These are phyloP conservation scores for Debaryomyces subglobosus DNA, from an alignment of 1,139 yeast genomes.

Conservation along the genomic window DNA sequence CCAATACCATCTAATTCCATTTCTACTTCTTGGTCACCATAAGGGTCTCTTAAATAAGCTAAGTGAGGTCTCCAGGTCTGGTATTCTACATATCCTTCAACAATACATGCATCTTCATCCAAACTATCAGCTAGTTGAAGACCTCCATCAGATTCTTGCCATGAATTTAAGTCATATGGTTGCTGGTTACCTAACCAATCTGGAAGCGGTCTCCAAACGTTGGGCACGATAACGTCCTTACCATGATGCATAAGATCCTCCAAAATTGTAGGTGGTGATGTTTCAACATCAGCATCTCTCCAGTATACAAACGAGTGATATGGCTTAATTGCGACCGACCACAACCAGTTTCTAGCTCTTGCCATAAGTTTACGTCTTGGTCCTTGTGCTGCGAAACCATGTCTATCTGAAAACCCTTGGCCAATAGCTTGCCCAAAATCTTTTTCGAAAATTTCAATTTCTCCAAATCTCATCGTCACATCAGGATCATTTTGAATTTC, in stretches of 20 bases:
- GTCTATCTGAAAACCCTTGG: slow-evolving; percentile 55
- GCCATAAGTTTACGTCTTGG: slow-evolving; percentile 58
- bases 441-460: slow-evolving; percentile 57
- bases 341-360: slow-evolving; percentile 56
- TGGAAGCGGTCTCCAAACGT: slow-evolving; percentile 91
- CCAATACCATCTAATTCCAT: slow-evolving; percentile 92
- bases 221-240: slow-evolving; percentile 68
- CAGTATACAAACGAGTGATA: slow-evolving; percentile 57
- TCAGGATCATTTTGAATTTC: slow-evolving; percentile 49
- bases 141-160: slow-evolving; percentile 90
- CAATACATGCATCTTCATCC: slow-evolving; percentile 87
- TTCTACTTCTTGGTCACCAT: slow-evolving; percentile 83
- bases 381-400: slow-evolving; percentile 58
- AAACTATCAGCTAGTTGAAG: slow-evolving; percentile 73
- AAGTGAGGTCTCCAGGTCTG: slow-evolving; percentile 93
- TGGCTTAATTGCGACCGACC: slow-evolving; percentile 55
- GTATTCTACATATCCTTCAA: slow-evolving; percentile 89
- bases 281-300: slow-evolving; percentile 60
- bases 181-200: slow-evolving; percentile 89
- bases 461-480: slow-evolving; percentile 50
- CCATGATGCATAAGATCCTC: slow-evolving; percentile 59
- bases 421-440: slow-evolving; percentile 58
- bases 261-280: slow-evolving; percentile 52
- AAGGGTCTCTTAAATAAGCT: slow-evolving; percentile 83
- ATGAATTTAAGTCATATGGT: slow-evolving; percentile 87